phyloP scores from a whole-genome alignment of 2,329 filamentous ascomycete species.

The Pleomassaria siparia region DNA sequence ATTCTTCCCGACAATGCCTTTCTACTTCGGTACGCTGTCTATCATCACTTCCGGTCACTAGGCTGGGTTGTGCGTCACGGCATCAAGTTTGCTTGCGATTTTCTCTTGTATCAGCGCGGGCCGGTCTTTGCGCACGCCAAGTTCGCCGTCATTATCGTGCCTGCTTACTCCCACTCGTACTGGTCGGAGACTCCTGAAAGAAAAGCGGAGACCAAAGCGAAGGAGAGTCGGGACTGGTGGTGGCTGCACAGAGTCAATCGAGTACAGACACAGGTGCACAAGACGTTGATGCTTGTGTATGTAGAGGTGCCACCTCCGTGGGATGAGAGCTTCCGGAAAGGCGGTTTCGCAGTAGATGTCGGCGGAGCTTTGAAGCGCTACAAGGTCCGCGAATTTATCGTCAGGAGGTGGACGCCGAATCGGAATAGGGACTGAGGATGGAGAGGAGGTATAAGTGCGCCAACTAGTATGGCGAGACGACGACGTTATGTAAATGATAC shows the following conservation, averaged over 20 bases:
- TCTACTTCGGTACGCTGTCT: slow-evolving; percentile 81
- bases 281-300: slow-evolving; percentile 86
- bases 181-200: slow-evolving; percentile 61
- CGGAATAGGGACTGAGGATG: slow-evolving; percentile 62
- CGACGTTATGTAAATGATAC: not conserved
- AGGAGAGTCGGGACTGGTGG: slow-evolving; percentile 65
- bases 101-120: slow-evolving; percentile 88
- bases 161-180: slow-evolving; percentile 73
- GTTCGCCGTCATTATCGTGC: slow-evolving; percentile 82
- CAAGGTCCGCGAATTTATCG: slow-evolving; percentile 74
- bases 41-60: slow-evolving; percentile 93
- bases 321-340: slow-evolving; percentile 45
- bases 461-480: too few species aligned
- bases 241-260: slow-evolving; percentile 89
- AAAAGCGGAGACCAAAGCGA: slow-evolving; percentile 54
- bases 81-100: slow-evolving; percentile 93
- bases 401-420: slow-evolving; percentile 84
- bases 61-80: slow-evolving; percentile 93
- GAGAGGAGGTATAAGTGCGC: not conserved
- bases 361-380: slow-evolving; percentile 67
- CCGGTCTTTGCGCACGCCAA: slow-evolving; percentile 95
- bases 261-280: slow-evolving; percentile 85
- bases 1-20: slow-evolving; percentile 80
- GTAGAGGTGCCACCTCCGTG: slow-evolving; percentile 81
- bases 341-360: slow-evolving; percentile 54